A percentile compares a stretch with the other conserved stretches of the same genome.
Evolutionary conservation across 495 filamentous ascomycete genomes (phyloP).

Genomic region (Trichocladium antarcticum): DNA sequence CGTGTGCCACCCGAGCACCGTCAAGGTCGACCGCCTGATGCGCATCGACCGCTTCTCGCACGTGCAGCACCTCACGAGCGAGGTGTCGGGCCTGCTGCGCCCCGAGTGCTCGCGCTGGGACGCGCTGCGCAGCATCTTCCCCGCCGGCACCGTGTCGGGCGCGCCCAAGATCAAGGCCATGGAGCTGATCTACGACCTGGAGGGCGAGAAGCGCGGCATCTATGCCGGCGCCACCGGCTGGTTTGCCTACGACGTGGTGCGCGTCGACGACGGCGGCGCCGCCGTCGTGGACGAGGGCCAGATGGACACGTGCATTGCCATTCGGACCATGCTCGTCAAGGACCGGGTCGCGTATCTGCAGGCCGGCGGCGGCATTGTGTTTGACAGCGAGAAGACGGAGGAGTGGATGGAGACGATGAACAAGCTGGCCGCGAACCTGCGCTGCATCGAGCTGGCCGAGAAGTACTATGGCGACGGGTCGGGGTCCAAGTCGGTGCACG

Average conservation of each 20-base stretch:
- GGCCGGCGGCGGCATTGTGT: slow-evolving; percentile 94
- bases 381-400: slow-evolving; percentile 86
- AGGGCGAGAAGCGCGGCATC: slow-evolving; percentile 84
- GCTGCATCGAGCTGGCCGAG: slow-evolving; percentile 76
- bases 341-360: slow-evolving; percentile 85
- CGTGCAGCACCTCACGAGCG: slow-evolving; percentile 91
- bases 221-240: slow-evolving; percentile 98
- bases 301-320: slow-evolving; percentile 98
- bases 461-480: slow-evolving; percentile 44
- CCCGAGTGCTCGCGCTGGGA: slow-evolving; percentile 83
- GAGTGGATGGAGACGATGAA: slow-evolving; percentile 97
- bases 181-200: slow-evolving; percentile 91
- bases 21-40: slow-evolving; percentile 86
- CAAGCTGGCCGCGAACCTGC: slow-evolving; percentile 81
- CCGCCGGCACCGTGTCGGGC: slow-evolving; percentile 84
- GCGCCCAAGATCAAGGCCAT: slow-evolving; percentile 94
- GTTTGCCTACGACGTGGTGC: slow-evolving; percentile 54
- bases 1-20: slow-evolving; percentile 82
- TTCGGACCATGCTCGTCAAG: slow-evolving; percentile 92
- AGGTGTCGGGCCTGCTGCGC: slow-evolving; percentile 80
- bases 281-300: slow-evolving; percentile 49
- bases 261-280: slow-evolving; percentile 34
- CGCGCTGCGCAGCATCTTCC: slow-evolving; percentile 91
- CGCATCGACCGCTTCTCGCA: slow-evolving; percentile 92
- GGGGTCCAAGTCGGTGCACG: slow-evolving; percentile 24